A percentile compares a stretch with the other conserved stretches of the same genome.
Conservation (phyloP, 768 basidiomycete genomes). For the Sarcodon aspratus region DNA sequence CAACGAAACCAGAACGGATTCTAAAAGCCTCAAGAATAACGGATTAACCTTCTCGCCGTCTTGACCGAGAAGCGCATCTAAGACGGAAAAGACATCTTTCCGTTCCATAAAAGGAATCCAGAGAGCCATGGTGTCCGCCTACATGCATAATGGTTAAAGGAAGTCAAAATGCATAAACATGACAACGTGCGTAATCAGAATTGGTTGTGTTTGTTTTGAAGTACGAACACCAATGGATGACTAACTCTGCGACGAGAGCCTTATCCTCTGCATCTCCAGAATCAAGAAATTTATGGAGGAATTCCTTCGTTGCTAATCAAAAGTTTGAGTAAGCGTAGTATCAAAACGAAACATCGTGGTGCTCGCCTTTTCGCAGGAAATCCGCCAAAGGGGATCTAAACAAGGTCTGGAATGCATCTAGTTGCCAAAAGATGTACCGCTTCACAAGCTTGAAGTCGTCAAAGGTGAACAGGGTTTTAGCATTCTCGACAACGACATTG, state of each 20-base stretch:
- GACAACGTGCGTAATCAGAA: too few relatives aligned
- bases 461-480: neutral
- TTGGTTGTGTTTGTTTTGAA: too few relatives aligned
- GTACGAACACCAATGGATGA: neutral
- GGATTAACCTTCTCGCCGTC: neutral
- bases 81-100: conserved; percentile 27
- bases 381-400: too few relatives aligned
- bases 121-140: conserved; percentile 12
- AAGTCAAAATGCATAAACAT: too few relatives aligned
- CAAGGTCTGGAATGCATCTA: neutral
- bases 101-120: conserved; percentile 50
- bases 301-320: too few relatives aligned
- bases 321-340: too few relatives aligned
- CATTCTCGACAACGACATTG: neutral
- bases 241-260: neutral
- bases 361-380: too few relatives aligned
- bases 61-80: conserved; percentile 12
- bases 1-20: too few relatives aligned
- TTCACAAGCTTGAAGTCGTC: conserved; percentile 3
- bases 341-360: too few relatives aligned
- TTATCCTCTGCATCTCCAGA: neutral
- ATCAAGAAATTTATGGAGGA: too few relatives aligned
- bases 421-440: neutral
- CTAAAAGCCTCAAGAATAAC: too few relatives aligned
- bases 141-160: neutral